Evolutionary conservation across 805 yeast genomes (phyloP).

Genomic region (Allodekkera sacchari): DNA sequence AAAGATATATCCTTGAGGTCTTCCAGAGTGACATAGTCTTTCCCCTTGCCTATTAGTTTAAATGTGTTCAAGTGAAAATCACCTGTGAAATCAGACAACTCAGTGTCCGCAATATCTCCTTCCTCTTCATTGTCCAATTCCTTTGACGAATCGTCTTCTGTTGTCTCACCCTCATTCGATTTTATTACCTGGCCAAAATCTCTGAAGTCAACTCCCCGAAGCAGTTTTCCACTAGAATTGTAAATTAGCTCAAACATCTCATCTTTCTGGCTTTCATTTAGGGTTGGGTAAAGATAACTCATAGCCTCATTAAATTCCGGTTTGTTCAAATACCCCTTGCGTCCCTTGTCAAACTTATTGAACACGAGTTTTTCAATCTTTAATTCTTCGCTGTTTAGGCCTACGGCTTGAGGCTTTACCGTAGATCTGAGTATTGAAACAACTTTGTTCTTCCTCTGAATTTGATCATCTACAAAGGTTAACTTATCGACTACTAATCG

Average conservation of each 20-base stretch:
- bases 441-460: slow-evolving; percentile 18
- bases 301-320: slow-evolving; percentile 36
- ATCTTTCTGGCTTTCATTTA: slow-evolving; percentile 26
- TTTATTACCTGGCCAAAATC: slow-evolving; percentile 19
- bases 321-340: slow-evolving; percentile 29
- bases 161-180: slow-evolving; percentile 9
- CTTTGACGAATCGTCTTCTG: slow-evolving; percentile 7
- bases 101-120: slow-evolving; percentile 25
- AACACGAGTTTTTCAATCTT: slow-evolving; percentile 28
- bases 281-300: slow-evolving; percentile 31
- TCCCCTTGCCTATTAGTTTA: slow-evolving; percentile 31
- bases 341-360: slow-evolving; percentile 29
- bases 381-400: background rate
- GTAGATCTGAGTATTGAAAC: slow-evolving; percentile 6
- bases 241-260: slow-evolving; percentile 29
- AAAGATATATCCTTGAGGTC: slow-evolving; percentile 29
- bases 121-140: slow-evolving; percentile 10
- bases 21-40: slow-evolving; percentile 27
- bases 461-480: slow-evolving; percentile 33
- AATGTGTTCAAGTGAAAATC: slow-evolving; percentile 31
- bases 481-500: slow-evolving; percentile 30
- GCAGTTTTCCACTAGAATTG: slow-evolving; percentile 12
- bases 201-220: slow-evolving; percentile 19
- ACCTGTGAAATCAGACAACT: slow-evolving; percentile 31
- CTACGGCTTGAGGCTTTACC: background rate